Evolutionary conservation across 257 asterid species (phyloP), one percentile per base, ranked within the genome.

Genomic region (Capsicum chinense): DNA sequence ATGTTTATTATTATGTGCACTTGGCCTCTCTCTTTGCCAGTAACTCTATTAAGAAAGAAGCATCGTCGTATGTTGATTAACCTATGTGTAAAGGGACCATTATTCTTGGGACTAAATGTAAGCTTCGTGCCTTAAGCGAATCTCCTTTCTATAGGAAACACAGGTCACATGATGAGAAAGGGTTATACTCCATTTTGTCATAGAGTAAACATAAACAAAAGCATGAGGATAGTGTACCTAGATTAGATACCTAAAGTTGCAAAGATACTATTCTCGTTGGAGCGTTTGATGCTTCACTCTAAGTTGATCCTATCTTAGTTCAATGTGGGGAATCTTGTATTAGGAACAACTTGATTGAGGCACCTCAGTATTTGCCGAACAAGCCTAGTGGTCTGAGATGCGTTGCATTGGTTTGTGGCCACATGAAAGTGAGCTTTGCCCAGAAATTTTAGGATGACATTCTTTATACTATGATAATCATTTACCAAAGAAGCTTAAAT

Each of bases 11-110:
- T 81, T 97, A 98, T 86, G 98, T 97, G 84, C 99, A 97, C 92
- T 87, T 95, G 88, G 91, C 95, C 54, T 89, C 95, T 70, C 97
- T 95, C 73, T 93, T 91, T 85, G 74, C 87, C 62, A 85, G 92
- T 26, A 91, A 78, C 85, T 84, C 96, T 81, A 87, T 91, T 63
- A 96, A 90, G 91, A 84, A 87, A 44, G 97, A 92, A 89, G 79
- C 86, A 80, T 70, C 83, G 9, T 83, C 87, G 83, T 85, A 88
- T 64, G 74, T 83, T 80, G 99, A 95, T 78, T 88, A 91, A 58
- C 92, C 94, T 52, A 93, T 93, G 98, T 97, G 99, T 85, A 97
- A 91, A 87, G 99, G 99, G 68, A 95, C 98, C 84, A 97, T 99
- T 1, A 98, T 97, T 85, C 97, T 93, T 82, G 98, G 98, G 56